Conservation (phyloP, 106 monocot species). For the Platanthera guangdongensis region DNA sequence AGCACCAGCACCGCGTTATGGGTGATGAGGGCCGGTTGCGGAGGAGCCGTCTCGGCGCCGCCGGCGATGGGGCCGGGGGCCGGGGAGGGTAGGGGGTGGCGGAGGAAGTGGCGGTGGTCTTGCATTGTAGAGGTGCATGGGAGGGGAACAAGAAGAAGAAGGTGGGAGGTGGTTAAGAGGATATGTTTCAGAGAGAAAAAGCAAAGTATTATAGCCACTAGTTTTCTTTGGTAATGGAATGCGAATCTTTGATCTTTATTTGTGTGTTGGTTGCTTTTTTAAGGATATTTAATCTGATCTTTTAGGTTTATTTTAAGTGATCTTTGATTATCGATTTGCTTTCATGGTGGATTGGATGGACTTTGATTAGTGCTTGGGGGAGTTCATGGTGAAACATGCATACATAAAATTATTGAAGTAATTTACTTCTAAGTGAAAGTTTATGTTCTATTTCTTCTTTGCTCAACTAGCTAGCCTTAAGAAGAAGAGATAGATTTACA, state of each 20-base stretch:
- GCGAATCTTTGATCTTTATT: not conserved
- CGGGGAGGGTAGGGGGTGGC: not conserved
- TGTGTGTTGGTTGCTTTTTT: not conserved
- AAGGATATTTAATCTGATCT: too few species aligned
- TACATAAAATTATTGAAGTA: too few species aligned
- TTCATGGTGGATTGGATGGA: too few species aligned
- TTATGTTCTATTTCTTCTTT: too few species aligned
- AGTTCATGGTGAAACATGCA: too few species aligned
- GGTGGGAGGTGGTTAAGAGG: not conserved
- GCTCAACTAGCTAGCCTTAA: too few species aligned
- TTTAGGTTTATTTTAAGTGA: too few species aligned
- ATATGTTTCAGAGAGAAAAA: constrained; percentile 6
- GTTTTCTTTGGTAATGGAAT: constrained; percentile 4
- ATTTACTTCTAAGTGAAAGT: too few species aligned
- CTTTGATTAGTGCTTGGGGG: too few species aligned
- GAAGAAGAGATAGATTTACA: too few species aligned
- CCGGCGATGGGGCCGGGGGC: not conserved
- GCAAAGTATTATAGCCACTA: not conserved
- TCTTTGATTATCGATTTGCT: too few species aligned
- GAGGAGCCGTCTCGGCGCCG: not conserved
- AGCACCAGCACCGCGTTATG: constrained; percentile 14
- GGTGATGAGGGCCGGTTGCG: not conserved
- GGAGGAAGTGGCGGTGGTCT: not conserved
- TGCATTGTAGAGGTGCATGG: not conserved
- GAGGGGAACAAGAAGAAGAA: not conserved